Base-by-base conservation (phyloP, 345 rosid genomes). In the Citrus mangshanensis region DNA sequence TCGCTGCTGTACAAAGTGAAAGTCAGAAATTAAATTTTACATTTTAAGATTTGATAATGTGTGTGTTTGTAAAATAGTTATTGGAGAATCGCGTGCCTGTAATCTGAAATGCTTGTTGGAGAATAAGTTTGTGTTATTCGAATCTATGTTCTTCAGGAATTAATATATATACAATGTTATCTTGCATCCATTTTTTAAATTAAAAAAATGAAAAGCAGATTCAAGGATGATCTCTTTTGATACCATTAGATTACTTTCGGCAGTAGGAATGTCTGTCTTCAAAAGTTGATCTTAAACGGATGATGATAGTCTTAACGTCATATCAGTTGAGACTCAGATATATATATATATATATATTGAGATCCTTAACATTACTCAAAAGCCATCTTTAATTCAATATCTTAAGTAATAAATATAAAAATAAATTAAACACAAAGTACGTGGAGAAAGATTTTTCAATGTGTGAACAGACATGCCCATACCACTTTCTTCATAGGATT, bases 401-500 rank as follows among this genome's bases (percentile, higher is more conserved):
- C 30, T 56, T 72, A 19, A 3, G 4, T 0, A 58, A 73, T 10
- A 59, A 22, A 37, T 9, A 12, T 0, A 27, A 72, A 21, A 7
- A 55, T n/a, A 28, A 19, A 19, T 55, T 19, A 22, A 30, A 72
- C 21, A 9, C 55, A 73, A 73, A n/a, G 2, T 35, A 73, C 5
- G n/a, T 21, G 40, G 42, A n/a, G 28, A 59, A 58, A 24, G 18
- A 34, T 51, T 56, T 13, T 60, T 59, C 24, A 38, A 27, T 3
- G 34, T 30, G 22, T 63, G 70, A 19, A 46, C 78, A 75, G 42
- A 63, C 78, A 46, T 62, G 78, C 78, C 21, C 8, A 25, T 30
- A 21, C 78, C 78, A 63, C 78, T 75, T 61, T 75, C 70, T 63
- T 46, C 40, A 34, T 75, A 28, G 78, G 60, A 75, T 75, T 58